A percentile compares a stretch with the other conserved stretches of the same genome.
These are phyloP conservation scores for Ephemerocybe angulata DNA, from an alignment of 768 basidiomycete genomes.

Conservation along the genomic window DNA sequence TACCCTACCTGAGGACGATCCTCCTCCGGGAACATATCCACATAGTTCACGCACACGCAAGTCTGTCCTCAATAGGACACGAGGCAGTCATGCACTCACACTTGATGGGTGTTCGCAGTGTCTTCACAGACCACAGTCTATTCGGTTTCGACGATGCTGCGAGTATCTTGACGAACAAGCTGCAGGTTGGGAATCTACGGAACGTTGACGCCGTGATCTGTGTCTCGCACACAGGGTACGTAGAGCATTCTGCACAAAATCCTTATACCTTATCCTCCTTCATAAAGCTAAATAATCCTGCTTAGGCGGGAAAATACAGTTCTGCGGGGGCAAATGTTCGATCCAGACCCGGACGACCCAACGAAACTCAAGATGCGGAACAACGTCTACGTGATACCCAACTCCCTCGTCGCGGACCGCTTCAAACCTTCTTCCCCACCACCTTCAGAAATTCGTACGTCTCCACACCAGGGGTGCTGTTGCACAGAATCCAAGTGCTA, in stretches of 20 bases:
- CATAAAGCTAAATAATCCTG: background rate
- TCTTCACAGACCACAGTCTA: constrained; percentile 95
- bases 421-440: constrained; percentile 65
- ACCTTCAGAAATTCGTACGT: constrained; percentile 55
- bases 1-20: constrained; percentile 90
- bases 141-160: constrained; percentile 98
- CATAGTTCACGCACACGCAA: constrained; percentile 89
- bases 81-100: constrained; percentile 91
- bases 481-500: background rate
- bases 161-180: constrained; percentile 95
- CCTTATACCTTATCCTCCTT: background rate
- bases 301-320: constrained; percentile 97
- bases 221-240: constrained; percentile 94
- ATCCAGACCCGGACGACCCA: constrained; percentile 42
- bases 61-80: constrained; percentile 85
- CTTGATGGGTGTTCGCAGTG: constrained; percentile 80
- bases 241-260: background rate
- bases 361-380: constrained; percentile 43
- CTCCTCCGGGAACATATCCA: constrained; percentile 82
- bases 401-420: constrained; percentile 81
- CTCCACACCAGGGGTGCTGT: background rate
- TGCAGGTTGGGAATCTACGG: constrained; percentile 78
- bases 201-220: constrained; percentile 95
- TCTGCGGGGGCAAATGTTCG: constrained; percentile 75
- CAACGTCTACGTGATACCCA: constrained; percentile 90